Conservation (phyloP, 371 early-diverging fungal species). For the Apophysomyces variabilis region DNA sequence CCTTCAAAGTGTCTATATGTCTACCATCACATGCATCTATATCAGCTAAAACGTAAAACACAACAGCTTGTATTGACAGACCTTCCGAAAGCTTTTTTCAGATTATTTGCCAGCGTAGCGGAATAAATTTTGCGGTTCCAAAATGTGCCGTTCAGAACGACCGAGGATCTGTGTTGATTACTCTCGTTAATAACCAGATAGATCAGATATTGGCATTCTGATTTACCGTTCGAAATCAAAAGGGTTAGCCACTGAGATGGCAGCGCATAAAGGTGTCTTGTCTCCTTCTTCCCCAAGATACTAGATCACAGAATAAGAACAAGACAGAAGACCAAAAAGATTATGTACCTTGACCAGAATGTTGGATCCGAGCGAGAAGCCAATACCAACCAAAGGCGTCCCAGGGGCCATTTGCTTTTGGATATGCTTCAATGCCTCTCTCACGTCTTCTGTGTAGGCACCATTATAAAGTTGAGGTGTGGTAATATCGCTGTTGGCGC, state of each 20-base stretch:
- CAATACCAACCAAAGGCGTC: conserved; percentile 77
- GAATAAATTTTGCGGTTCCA: conserved; percentile 69
- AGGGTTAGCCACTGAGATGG: conserved; percentile 86
- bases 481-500: conserved; percentile 75
- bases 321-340: background rate
- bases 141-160: conserved; percentile 31
- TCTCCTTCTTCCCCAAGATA: conserved; percentile 88
- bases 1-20: conserved; percentile 62
- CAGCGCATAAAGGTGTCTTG: conserved; percentile 75
- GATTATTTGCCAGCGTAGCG: conserved; percentile 69
- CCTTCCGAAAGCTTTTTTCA: conserved; percentile 65
- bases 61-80: conserved; percentile 15
- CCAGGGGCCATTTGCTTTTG: conserved; percentile 55
- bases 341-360: conserved; percentile 77
- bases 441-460: conserved; percentile 83
- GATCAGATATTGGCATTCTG: background rate
- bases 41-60: background rate
- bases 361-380: conserved; percentile 92
- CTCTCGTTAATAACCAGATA: background rate
- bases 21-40: conserved; percentile 16
- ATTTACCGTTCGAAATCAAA: conserved; percentile 71
- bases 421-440: conserved; percentile 63
- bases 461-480: conserved; percentile 85
- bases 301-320: conserved; percentile 26
- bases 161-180: background rate